A percentile compares a stretch with the other conserved stretches of the same genome.
Evolutionary conservation across 1,284 basidiomycete genomes (phyloP).

Genomic region (Malassezia nana): DNA sequence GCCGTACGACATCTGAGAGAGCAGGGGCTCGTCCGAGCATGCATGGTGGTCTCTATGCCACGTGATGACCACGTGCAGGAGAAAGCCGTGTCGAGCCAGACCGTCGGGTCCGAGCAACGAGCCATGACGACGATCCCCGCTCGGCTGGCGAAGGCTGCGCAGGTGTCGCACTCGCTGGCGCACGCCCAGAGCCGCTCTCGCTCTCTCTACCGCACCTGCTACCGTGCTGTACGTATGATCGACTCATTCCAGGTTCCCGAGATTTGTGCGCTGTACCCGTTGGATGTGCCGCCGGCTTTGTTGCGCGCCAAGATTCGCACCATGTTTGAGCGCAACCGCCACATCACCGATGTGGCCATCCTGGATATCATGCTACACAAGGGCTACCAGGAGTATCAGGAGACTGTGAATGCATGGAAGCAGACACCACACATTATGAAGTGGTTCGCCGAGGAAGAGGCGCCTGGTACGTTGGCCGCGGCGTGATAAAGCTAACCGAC

Average conservation of each 20-base stretch:
- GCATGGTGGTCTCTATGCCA: background rate
- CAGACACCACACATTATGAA: conserved; percentile 54
- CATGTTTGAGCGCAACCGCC: conserved; percentile 75
- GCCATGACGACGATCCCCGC: conserved; percentile 78
- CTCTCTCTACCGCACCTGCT: conserved; percentile 82
- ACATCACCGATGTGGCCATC: conserved; percentile 69
- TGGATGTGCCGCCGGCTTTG: conserved; percentile 70
- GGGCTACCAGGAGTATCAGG: conserved; percentile 79
- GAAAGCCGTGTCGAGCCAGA: background rate
- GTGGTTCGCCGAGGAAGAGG: conserved; percentile 50
- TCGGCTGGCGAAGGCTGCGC: conserved; percentile 65
- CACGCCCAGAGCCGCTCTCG: conserved; percentile 65
- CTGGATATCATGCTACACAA: conserved; percentile 84
- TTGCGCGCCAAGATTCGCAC: conserved; percentile 74
- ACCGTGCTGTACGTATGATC: conserved; percentile 62
- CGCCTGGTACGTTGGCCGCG: conserved; percentile 31
- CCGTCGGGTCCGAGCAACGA: background rate
- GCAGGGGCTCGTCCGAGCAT: background rate
- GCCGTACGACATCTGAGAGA: background rate
- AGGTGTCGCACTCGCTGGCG: conserved; percentile 52
- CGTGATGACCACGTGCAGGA: background rate
- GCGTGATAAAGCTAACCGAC: conserved; percentile 17
- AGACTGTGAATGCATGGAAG: conserved; percentile 85
- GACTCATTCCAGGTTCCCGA: conserved; percentile 64
- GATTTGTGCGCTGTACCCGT: conserved; percentile 71